Percentiles rank a stretch among this genome's conserved stretches.
These are phyloP conservation scores for Dryadomyces quercus-mongolicae DNA, from an alignment of 2,329 filamentous ascomycete species.

Conservation along the genomic window DNA sequence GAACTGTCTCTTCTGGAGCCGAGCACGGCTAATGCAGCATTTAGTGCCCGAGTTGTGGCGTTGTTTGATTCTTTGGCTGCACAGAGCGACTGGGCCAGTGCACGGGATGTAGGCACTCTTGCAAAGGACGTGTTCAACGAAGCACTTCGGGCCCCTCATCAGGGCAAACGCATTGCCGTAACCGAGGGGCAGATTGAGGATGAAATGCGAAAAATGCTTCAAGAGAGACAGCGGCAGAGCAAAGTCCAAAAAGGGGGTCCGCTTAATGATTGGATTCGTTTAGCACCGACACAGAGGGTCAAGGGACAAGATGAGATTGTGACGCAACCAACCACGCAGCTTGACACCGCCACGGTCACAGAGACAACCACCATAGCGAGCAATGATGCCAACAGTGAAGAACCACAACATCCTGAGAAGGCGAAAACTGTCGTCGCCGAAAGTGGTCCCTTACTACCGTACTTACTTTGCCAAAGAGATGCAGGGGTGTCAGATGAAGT, in stretches of 20 bases:
- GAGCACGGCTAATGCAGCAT: slow-evolving; percentile 20
- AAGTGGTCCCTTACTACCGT: no score
- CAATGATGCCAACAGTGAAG: no score
- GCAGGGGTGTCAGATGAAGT: slow-evolving; percentile 44
- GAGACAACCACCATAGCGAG: no score
- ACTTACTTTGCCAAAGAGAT: slow-evolving; percentile 28
- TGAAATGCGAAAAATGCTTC: not conserved
- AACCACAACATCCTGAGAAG: no score
- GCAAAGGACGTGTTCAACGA: slow-evolving; percentile 35
- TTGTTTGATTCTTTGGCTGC: slow-evolving; percentile 20
- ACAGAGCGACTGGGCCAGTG: slow-evolving; percentile 48
- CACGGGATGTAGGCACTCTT: slow-evolving; percentile 46
- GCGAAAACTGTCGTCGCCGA: no score
- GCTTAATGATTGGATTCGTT: no score
- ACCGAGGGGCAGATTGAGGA: not conserved
- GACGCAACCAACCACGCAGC: not conserved
- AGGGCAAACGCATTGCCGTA: not conserved
- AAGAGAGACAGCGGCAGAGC: not conserved
- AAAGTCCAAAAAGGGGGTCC: not conserved
- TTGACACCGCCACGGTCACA: no score
- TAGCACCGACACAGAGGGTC: not conserved
- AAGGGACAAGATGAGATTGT: not conserved
- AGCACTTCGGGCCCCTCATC: not conserved
- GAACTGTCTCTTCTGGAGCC: slow-evolving; percentile 16
- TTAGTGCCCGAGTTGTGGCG: not conserved